These are phyloP conservation scores for Pseudocercospora vitis DNA, from an alignment of 2,329 filamentous ascomycete genomes.

Conservation along the genomic window DNA sequence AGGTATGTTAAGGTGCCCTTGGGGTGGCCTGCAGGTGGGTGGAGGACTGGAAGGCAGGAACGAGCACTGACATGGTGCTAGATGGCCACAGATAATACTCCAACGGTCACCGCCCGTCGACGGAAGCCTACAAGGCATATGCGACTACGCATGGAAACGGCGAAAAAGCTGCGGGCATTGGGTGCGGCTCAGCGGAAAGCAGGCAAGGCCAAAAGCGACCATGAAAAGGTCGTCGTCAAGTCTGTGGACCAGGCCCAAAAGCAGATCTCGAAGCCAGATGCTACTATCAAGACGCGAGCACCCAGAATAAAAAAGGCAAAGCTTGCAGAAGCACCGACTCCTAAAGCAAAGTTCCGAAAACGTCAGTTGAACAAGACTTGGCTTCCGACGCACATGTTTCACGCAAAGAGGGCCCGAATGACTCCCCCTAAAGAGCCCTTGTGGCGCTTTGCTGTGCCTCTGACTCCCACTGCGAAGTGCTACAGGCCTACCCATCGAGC, in stretches of 20 bases:
- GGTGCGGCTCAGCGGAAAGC: slow-evolving; percentile 51
- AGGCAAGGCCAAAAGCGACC: slow-evolving; percentile 37
- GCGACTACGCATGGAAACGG: slow-evolving; percentile 71
- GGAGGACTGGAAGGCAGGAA: slow-evolving; percentile 2
- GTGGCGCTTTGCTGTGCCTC: slow-evolving; percentile 87
- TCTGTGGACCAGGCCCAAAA: slow-evolving; percentile 22
- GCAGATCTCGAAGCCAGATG: slow-evolving; percentile 22
- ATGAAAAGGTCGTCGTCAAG: slow-evolving; percentile 26
- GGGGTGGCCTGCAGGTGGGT: slow-evolving; percentile 23
- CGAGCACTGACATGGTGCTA: slow-evolving; percentile 44
- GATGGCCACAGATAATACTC: slow-evolving; percentile 90
- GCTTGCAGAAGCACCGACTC: slow-evolving; percentile 63
- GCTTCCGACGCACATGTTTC: slow-evolving; percentile 92
- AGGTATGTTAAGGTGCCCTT: slow-evolving; percentile 41
- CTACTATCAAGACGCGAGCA: slow-evolving; percentile 41
- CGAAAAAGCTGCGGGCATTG: slow-evolving; percentile 66
- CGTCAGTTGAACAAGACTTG: slow-evolving; percentile 87
- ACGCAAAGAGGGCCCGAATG: slow-evolving; percentile 89
- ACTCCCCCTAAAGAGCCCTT: slow-evolving; percentile 72
- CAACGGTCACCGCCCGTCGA: slow-evolving; percentile 67
- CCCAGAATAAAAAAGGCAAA: slow-evolving; percentile 70
- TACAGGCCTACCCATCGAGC: slow-evolving; percentile 86
- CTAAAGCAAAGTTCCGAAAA: slow-evolving; percentile 73
- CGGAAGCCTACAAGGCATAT: slow-evolving; percentile 57
- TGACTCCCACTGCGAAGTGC: slow-evolving; percentile 84